phyloP scores from a whole-genome alignment of 306 rosid genomes.

The Castanea crenata region DNA sequence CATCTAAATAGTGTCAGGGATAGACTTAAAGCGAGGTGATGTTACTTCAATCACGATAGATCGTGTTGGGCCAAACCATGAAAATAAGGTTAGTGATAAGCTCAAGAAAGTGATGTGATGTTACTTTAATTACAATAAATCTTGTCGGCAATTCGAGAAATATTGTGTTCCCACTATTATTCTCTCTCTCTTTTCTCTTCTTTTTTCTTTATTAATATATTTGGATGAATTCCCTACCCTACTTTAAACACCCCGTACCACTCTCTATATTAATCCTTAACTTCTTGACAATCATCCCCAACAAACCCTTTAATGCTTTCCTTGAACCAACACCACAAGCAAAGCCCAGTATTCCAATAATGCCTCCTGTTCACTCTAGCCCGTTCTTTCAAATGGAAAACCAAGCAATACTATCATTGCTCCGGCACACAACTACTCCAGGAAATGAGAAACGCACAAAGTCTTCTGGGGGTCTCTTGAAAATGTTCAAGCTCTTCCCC shows the following conservation, averaged over 20 bases:
- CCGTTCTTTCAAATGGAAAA: constrained; percentile 78
- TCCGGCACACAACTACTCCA: constrained; percentile 37
- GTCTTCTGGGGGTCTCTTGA: constrained; percentile 58
- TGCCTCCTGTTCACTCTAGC: constrained; percentile 73
- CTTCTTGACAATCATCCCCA: constrained; percentile 16
- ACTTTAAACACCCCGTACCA: not conserved
- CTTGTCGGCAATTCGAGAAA: too few species aligned
- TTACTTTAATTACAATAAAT: too few species aligned
- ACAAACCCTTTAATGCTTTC: constrained; percentile 6
- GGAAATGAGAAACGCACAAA: constrained; percentile 39
- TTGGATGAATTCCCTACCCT: not conserved
- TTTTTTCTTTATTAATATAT: too few species aligned
- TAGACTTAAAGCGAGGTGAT: too few species aligned
- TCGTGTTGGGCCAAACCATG: too few species aligned
- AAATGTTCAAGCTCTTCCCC: constrained; percentile 80
- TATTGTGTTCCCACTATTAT: too few species aligned
- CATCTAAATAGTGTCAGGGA: too few species aligned
- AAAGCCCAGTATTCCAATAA: constrained; percentile 19
- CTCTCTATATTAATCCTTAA: constrained; percentile 15
- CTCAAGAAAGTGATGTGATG: too few species aligned
- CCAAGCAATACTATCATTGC: constrained; percentile 59
- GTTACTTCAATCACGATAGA: too few species aligned
- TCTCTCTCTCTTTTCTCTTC: too few species aligned
- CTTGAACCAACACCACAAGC: not conserved
- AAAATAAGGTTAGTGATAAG: too few species aligned